A percentile compares a stretch with the other conserved stretches of the same genome.
These are phyloP conservation scores for Gamsiella multidivaricata DNA, from an alignment of 192 early-diverging fungal species.

Conservation along the genomic window DNA sequence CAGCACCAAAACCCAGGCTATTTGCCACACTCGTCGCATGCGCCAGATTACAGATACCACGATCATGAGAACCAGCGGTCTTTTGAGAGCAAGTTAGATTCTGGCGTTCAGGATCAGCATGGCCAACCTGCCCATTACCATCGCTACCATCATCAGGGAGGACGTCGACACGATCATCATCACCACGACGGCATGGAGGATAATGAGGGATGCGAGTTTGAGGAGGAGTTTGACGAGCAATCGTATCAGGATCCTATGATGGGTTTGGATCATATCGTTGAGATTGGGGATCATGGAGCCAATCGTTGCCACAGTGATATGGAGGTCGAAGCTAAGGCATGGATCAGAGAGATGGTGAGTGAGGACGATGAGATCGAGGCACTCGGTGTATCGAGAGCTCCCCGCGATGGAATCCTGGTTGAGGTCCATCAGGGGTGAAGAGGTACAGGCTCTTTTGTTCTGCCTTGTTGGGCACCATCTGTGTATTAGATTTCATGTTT, in stretches of 20 bases:
- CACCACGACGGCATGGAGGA: constrained; percentile 2
- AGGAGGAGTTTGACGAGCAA: constrained; percentile 31
- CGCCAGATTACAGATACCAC: constrained; percentile 2
- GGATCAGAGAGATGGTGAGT: too few species aligned
- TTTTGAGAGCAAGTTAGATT: not conserved
- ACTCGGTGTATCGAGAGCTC: too few species aligned
- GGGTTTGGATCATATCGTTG: not conserved
- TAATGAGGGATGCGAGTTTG: constrained; percentile 7
- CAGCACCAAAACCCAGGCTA: not conserved
- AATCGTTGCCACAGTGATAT: too few species aligned
- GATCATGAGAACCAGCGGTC: not conserved
- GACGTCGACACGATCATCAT: not conserved
- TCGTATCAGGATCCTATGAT: constrained; percentile 19
- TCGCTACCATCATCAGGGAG: not conserved
- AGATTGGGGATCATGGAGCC: too few species aligned
- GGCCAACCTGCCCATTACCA: not conserved
- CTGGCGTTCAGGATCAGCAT: not conserved
- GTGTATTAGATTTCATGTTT: too few species aligned
- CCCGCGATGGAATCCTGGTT: too few species aligned
- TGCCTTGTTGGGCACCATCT: too few species aligned
- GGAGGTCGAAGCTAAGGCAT: too few species aligned
- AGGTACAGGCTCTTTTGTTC: too few species aligned
- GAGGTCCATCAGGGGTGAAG: too few species aligned
- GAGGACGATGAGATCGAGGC: too few species aligned
- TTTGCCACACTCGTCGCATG: not conserved